Evolutionary conservation across 2,329 filamentous ascomycete species (phyloP), one percentile per base, ranked within the genome.

Genomic region (Dactylonectria macrodidyma): DNA sequence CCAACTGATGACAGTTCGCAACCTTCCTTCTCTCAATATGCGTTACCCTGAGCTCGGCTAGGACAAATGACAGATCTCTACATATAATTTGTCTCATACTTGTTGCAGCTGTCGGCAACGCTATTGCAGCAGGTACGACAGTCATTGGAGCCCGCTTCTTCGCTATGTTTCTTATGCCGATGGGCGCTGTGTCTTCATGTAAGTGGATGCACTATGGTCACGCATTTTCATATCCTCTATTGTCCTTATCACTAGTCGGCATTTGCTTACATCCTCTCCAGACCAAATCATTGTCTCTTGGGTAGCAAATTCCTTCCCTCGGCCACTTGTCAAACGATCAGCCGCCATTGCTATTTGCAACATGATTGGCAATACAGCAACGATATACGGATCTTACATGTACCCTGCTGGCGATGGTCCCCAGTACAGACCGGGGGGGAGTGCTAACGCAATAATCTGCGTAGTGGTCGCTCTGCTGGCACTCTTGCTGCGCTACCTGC

Each of bases 261-360:
- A 38, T 24, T 44, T 3, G 34, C 9, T 10, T 16, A 1, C 56
- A 50, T 38, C n/a, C 4, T 33, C 41, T 30, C 7, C 62, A 81
- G 80, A 86, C 47, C 84, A 86, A 69, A 87, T 87, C 67, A 87
- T 94, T 26, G 91, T 94, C 52, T 89, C 91, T 0, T 88, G 87
- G 73, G 90, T 94, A 38, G 89, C 89, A 3, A 92, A 93, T 69
- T 91, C 92, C 9, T 86, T 94, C 41, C 91, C 92, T 0, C 92
- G 92, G 78, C 91, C 92, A 1, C 79, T 91, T 2, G 91, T 90
- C 2, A 89, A 91, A 55, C 86, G 91, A 2, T 92, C 91, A 5
- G 87, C 88, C 2, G 87, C 87, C 4, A 91, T 93, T 59, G 88
- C 91, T 9, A 85, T 93, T n/a, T 81, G 91, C 55, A 92, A 92